These are phyloP conservation scores for Diaporthe sp. DNA, from an alignment of 2,329 filamentous ascomycete species.

Conservation along the genomic window DNA sequence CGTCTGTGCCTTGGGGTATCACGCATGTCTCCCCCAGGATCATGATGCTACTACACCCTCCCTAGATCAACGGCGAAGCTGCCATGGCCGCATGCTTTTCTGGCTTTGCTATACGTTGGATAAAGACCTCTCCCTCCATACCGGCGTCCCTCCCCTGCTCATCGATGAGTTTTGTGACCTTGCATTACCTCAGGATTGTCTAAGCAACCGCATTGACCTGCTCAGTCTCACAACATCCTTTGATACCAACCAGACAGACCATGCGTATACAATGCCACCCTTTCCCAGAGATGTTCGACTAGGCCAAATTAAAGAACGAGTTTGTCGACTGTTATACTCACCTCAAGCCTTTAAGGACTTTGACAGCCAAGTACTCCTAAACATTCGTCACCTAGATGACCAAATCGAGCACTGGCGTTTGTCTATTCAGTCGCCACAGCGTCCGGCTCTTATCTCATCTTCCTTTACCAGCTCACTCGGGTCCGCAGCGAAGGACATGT, in stretches of 20 bases:
- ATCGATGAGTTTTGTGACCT: slow-evolving; percentile 13
- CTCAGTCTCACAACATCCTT: background rate
- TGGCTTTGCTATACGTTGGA: slow-evolving; percentile 12
- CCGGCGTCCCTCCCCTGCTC: background rate
- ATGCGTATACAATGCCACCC: background rate
- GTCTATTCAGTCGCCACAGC: background rate
- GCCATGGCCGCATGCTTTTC: background rate
- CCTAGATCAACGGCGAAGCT: background rate
- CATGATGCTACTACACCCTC: background rate
- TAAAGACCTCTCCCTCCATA: slow-evolving; percentile 7
- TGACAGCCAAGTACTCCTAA: slow-evolving; percentile 4
- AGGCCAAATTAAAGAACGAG: background rate
- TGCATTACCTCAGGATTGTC: background rate
- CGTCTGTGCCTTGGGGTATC: slow-evolving; percentile 3
- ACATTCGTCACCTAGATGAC: slow-evolving; percentile 10
- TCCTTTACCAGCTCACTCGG: background rate
- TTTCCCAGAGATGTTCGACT: background rate
- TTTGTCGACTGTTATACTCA: slow-evolving; percentile 8
- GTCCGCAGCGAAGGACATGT: background rate
- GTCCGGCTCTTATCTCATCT: slow-evolving; percentile 1
- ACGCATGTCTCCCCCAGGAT: background rate
- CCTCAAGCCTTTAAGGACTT: background rate
- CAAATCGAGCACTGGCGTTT: slow-evolving; percentile 14
- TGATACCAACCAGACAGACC: background rate
- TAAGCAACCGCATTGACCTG: too few relatives aligned